Conservation (phyloP, 2,329 filamentous ascomycete species). For the Ophidiomyces ophidiicola region DNA sequence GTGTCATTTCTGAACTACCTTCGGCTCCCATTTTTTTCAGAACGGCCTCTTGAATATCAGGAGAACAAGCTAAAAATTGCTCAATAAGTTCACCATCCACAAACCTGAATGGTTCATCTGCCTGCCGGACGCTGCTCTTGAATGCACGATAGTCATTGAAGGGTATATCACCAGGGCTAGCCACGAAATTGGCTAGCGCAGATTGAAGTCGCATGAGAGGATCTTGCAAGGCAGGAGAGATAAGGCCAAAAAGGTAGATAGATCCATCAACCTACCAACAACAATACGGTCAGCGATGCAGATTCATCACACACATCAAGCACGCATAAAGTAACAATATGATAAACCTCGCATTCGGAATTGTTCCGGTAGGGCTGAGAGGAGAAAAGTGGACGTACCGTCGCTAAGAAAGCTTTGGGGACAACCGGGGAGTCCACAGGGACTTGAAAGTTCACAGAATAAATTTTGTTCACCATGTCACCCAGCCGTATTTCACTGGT, state of each 20-base stretch:
- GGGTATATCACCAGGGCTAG: slow-evolving; percentile 57
- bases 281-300: no score
- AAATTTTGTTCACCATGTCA: slow-evolving; percentile 86
- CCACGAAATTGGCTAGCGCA: slow-evolving; percentile 53
- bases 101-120: slow-evolving; percentile 69
- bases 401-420: slow-evolving; percentile 77
- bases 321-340: no score
- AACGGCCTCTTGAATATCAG: slow-evolving; percentile 44
- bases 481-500: slow-evolving; percentile 75
- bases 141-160: slow-evolving; percentile 77
- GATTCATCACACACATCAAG: no score
- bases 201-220: slow-evolving; percentile 71
- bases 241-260: slow-evolving; percentile 77
- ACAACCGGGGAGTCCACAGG: slow-evolving; percentile 55
- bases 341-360: no score
- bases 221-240: slow-evolving; percentile 60
- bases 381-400: slow-evolving; percentile 45
- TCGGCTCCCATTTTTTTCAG: slow-evolving; percentile 42
- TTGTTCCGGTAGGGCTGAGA: no score
- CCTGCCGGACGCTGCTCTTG: slow-evolving; percentile 56
- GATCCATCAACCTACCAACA: slow-evolving; percentile 71
- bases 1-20: slow-evolving; percentile 40
- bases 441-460: slow-evolving; percentile 56
- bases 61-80: slow-evolving; percentile 60
- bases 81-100: slow-evolving; percentile 89